Conservation (phyloP, 495 filamentous ascomycete species). For the Hypoxylon subgilvum region DNA sequence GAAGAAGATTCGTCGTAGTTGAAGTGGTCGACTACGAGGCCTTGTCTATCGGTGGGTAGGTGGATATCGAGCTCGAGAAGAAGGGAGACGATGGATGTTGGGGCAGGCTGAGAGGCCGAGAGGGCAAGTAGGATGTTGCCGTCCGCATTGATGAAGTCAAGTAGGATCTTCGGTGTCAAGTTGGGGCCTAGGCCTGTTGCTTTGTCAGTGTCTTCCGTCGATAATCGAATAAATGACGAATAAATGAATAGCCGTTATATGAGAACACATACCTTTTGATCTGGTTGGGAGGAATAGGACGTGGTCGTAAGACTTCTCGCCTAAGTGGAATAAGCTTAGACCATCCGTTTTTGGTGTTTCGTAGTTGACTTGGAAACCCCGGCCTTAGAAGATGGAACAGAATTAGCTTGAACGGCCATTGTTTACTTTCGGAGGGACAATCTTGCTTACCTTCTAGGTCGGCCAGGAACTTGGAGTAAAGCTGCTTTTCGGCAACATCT, state of each 20-base stretch:
- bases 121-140: constrained; percentile 94
- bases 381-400: constrained; percentile 62
- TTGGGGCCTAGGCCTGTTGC: constrained; percentile 79
- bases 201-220: constrained; percentile 41
- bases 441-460: constrained; percentile 76
- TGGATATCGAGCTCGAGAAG: constrained; percentile 91
- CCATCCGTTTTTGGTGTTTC: constrained; percentile 85
- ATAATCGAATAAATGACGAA: background rate
- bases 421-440: background rate
- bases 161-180: constrained; percentile 81
- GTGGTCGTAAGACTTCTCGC: constrained; percentile 89
- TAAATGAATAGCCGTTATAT: background rate
- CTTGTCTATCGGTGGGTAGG: constrained; percentile 80
- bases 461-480: constrained; percentile 80
- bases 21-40: constrained; percentile 92
- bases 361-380: constrained; percentile 80
- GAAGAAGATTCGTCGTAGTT: constrained; percentile 81
- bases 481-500: constrained; percentile 75
- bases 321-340: constrained; percentile 82
- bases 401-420: constrained; percentile 4
- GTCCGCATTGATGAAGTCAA: constrained; percentile 87
- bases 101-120: constrained; percentile 72
- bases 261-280: constrained; percentile 73
- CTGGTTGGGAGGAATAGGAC: constrained; percentile 84
- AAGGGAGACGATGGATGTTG: constrained; percentile 79